These are phyloP conservation scores for Diplocarpon rosae DNA, from an alignment of 2,329 filamentous ascomycete species.

Conservation along the genomic window DNA sequence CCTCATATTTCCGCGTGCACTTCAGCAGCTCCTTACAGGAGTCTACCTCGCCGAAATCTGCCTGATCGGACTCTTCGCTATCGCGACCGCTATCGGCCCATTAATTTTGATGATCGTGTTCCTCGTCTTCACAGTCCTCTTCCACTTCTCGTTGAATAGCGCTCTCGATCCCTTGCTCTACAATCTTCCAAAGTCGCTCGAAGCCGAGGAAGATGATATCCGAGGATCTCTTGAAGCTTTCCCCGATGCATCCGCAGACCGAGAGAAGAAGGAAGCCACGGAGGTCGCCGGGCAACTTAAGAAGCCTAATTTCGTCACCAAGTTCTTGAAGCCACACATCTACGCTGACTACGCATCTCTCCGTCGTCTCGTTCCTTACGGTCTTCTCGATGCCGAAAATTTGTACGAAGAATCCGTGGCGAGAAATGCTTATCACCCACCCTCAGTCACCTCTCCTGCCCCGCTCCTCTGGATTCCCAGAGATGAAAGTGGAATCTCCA, in stretches of 20 bases:
- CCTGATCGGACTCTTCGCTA: slow-evolving; percentile 73
- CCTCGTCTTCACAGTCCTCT: slow-evolving; percentile 63
- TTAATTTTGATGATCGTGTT: slow-evolving; percentile 67
- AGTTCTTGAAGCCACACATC: slow-evolving; percentile 68
- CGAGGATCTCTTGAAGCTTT: slow-evolving; percentile 15
- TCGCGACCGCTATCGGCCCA: slow-evolving; percentile 55
- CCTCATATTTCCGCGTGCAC: slow-evolving; percentile 72
- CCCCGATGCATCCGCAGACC: slow-evolving; percentile 7
- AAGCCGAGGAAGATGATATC: slow-evolving; percentile 41
- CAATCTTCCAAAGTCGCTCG: slow-evolving; percentile 66
- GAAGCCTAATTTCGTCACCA: slow-evolving; percentile 47
- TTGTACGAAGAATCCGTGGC: slow-evolving; percentile 51
- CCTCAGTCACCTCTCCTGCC: slow-evolving; percentile 48
- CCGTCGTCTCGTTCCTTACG: slow-evolving; percentile 55
- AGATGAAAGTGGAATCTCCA: slow-evolving; percentile 62
- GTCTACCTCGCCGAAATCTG: slow-evolving; percentile 75
- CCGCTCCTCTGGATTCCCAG: slow-evolving; percentile 79
- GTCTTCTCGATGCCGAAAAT: slow-evolving; percentile 34
- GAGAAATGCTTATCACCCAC: slow-evolving; percentile 62
- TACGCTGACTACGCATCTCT: slow-evolving; percentile 63
- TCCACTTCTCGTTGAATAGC: slow-evolving; percentile 62
- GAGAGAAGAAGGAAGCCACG: slow-evolving; percentile 17
- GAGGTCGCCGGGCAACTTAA: slow-evolving; percentile 29
- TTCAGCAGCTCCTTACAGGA: slow-evolving; percentile 77
- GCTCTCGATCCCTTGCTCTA: slow-evolving; percentile 67